Evolutionary conservation across 176 grass and related monocot species (phyloP).

Genomic region (Aegilops longissima): DNA sequence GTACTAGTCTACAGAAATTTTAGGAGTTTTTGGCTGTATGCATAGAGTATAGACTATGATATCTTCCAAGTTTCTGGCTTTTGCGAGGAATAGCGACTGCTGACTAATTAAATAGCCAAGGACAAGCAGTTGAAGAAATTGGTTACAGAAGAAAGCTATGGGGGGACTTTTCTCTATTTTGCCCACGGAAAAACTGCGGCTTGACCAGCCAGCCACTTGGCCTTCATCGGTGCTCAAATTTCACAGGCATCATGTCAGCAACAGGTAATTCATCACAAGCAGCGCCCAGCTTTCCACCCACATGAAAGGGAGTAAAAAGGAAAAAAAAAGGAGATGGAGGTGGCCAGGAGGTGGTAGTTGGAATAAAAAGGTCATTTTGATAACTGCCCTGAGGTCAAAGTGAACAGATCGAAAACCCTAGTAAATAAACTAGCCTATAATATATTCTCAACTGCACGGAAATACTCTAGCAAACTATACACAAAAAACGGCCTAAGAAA

Average conservation of each 20-base stretch:
- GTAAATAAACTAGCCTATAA: not conserved
- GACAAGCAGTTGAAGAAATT: conserved; percentile 29
- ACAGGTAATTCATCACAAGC: conserved; percentile 35
- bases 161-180: not conserved
- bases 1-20: not conserved
- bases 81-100: conserved; percentile 26
- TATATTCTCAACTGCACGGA: not conserved
- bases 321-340: not conserved
- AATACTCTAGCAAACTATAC: not conserved
- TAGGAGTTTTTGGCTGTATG: not conserved
- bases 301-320: not conserved
- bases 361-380: not conserved
- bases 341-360: not conserved
- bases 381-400: not conserved
- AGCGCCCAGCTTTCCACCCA: conserved; percentile 9
- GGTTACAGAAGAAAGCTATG: conserved; percentile 26
- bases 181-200: conserved; percentile 27
- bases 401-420: not conserved
- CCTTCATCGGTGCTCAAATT: not conserved
- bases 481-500: not conserved
- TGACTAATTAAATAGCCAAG: conserved; percentile 29
- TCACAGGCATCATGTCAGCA: conserved; percentile 17
- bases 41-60: not conserved
- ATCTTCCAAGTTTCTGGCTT: not conserved
- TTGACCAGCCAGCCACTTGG: conserved; percentile 4